Conservation (phyloP, 2,329 filamentous ascomycete species). For the Sporothrix curviconia region DNA sequence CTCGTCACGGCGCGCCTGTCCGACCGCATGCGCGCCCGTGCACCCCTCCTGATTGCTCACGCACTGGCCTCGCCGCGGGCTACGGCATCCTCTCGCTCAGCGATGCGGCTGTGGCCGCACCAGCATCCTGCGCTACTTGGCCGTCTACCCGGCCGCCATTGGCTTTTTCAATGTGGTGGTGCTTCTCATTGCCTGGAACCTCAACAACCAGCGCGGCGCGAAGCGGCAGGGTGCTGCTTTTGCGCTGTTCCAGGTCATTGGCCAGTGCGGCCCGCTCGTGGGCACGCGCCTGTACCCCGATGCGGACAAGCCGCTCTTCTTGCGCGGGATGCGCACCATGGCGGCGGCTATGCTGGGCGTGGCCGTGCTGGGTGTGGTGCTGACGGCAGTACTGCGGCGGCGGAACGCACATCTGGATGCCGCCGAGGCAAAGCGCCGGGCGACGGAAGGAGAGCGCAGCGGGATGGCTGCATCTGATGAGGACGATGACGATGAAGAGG, state of each 20-base stretch:
- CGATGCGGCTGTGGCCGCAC: constrained; percentile 34
- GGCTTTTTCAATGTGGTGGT: constrained; percentile 84
- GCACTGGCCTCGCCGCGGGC: constrained; percentile 58
- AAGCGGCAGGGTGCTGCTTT: constrained; percentile 63
- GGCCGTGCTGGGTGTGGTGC: constrained; percentile 44
- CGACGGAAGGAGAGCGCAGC: too few relatives aligned
- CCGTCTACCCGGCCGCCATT: constrained; percentile 68
- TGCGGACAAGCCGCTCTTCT: constrained; percentile 54
- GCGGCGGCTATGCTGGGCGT: constrained; percentile 57
- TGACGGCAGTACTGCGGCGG: constrained; percentile 48
- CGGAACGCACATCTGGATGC: constrained; percentile 43
- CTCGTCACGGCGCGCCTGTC: constrained; percentile 66
- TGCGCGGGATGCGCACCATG: constrained; percentile 56
- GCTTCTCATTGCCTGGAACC: constrained; percentile 77
- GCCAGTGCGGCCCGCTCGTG: constrained; percentile 70
- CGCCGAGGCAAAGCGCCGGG: constrained; percentile 25
- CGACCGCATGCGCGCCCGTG: constrained; percentile 58
- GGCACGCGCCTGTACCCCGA: constrained; percentile 60
- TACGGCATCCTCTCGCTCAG: constrained; percentile 55
- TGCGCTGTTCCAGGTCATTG: constrained; percentile 72
- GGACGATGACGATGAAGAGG: constrained; percentile 22
- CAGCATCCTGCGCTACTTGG: constrained; percentile 57
- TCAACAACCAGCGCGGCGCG: constrained; percentile 73
- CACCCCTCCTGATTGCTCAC: constrained; percentile 60
- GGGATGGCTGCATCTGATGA: too few relatives aligned